These are phyloP conservation scores for Chiua virens DNA, from an alignment of 768 basidiomycete species.

Conservation along the genomic window DNA sequence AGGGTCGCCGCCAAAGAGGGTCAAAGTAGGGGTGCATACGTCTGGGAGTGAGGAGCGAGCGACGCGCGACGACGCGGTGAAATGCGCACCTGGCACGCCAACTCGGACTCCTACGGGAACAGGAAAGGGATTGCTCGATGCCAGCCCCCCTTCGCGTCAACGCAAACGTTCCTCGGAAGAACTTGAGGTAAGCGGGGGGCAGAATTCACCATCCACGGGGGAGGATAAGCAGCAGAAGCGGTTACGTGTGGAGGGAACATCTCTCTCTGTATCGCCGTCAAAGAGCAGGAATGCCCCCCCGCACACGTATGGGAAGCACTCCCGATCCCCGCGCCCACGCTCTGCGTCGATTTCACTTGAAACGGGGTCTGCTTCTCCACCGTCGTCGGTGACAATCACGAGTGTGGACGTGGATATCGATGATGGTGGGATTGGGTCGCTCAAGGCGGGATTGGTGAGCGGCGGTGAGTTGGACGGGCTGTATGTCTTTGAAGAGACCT, in stretches of 20 bases:
- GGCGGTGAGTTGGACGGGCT: slow-evolving; percentile 33
- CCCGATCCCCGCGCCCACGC: slow-evolving; percentile 7
- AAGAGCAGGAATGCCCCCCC: neutral
- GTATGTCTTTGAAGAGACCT: slow-evolving; percentile 31
- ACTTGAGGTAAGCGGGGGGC: slow-evolving; percentile 30
- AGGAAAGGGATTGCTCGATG: slow-evolving; percentile 2
- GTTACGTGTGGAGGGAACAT: slow-evolving; percentile 25
- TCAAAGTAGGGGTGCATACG: slow-evolving; percentile 22
- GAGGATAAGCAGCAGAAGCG: slow-evolving; percentile 29
- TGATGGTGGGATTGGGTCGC: slow-evolving; percentile 16
- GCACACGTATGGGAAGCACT: neutral
- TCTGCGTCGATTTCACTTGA: neutral
- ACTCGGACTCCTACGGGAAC: neutral
- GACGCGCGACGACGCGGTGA: neutral
- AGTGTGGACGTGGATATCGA: slow-evolving; percentile 14
- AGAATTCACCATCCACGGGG: slow-evolving; percentile 8
- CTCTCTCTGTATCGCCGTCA: neutral
- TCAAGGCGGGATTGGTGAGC: slow-evolving; percentile 29
- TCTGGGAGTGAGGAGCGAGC: slow-evolving; percentile 7
- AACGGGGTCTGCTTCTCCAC: slow-evolving; percentile 17
- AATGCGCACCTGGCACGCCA: slow-evolving; percentile 1
- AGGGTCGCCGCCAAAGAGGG: slow-evolving; percentile 44
- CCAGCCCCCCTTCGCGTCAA: slow-evolving; percentile 24
- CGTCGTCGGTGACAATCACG: slow-evolving; percentile 21
- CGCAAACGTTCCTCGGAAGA: slow-evolving; percentile 55